These are phyloP conservation scores for Ogataea glucozyma DNA, from an alignment of 805 yeast genomes.

Conservation along the genomic window DNA sequence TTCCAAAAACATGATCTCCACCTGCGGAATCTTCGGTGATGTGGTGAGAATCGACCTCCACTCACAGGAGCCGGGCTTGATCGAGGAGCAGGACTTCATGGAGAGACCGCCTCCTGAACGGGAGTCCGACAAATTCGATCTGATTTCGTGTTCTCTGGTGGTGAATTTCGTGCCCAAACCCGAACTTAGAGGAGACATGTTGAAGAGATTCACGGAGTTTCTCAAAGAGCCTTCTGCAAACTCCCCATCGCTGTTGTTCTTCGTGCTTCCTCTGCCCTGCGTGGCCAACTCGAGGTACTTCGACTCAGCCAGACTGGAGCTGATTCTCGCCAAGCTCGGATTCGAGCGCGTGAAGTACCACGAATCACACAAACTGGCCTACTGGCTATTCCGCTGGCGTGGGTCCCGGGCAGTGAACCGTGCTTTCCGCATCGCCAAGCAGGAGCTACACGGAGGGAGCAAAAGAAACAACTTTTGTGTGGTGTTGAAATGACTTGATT, in stretches of 20 bases:
- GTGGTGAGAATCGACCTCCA: conserved; percentile 75
- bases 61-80: conserved; percentile 66
- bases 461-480: conserved; percentile 73
- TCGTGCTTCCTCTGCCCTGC: conserved; percentile 90
- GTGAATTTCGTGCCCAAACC: conserved; percentile 84
- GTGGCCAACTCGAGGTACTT: conserved; percentile 79
- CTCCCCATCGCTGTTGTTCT: conserved; percentile 50
- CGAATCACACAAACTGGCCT: conserved; percentile 70
- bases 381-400: conserved; percentile 62
- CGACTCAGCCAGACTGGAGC: conserved; percentile 41
- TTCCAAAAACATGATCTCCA: conserved; percentile 66
- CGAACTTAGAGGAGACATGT: conserved; percentile 73
- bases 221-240: conserved; percentile 39
- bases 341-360: conserved; percentile 48
- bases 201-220: conserved; percentile 57
- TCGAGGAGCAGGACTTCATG: conserved; percentile 83
- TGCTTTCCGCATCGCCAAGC: conserved; percentile 38
- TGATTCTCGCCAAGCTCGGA: conserved; percentile 62
- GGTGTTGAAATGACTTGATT: conserved; percentile 25
- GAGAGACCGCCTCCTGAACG: conserved; percentile 58
- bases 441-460: conserved; percentile 55
- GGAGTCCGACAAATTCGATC: conserved; percentile 51
- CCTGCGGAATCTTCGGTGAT: conserved; percentile 49
- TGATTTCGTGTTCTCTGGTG: conserved; percentile 83
- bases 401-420: conserved; percentile 28